phyloP scores from a whole-genome alignment of 1,284 basidiomycete species.

The Leucoagaricus sp. region DNA sequence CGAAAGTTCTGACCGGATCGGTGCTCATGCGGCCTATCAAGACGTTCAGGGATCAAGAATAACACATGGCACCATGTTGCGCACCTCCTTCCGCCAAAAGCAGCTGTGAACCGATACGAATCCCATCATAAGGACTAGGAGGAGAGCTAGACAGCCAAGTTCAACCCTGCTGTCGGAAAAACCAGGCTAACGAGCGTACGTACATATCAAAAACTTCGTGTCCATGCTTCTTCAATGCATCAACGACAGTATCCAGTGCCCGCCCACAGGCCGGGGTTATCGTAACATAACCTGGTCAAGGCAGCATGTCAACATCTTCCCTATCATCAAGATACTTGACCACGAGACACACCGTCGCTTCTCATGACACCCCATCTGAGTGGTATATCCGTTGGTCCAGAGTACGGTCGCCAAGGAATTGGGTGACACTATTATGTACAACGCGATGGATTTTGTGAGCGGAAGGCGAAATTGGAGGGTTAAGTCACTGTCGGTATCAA shows the following conservation, averaged over 20 bases:
- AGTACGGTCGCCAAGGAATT: conserved; percentile 55
- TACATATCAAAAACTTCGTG: conserved; percentile 65
- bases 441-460: no score
- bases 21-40: conserved; percentile 28
- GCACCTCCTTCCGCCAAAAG: conserved; percentile 48
- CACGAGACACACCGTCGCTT: conserved; percentile 51
- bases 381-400: conserved; percentile 39
- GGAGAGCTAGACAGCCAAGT: conserved; percentile 37
- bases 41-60: background rate
- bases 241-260: conserved; percentile 61
- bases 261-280: conserved; percentile 71
- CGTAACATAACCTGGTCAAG: conserved; percentile 36
- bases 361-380: conserved; percentile 57
- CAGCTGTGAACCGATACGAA: conserved; percentile 47
- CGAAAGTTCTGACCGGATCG: conserved; percentile 37
- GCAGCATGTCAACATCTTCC: background rate
- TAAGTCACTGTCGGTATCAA: no score
- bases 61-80: background rate
- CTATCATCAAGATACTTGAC: background rate
- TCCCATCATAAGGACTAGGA: conserved; percentile 44
- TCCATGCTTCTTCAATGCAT: conserved; percentile 54
- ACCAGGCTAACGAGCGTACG: no score
- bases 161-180: no score
- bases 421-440: conserved; percentile 43
- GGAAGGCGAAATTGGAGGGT: no score